Conservation (phyloP, 1,284 basidiomycete genomes). For the Fomitopsis pinicola region DNA sequence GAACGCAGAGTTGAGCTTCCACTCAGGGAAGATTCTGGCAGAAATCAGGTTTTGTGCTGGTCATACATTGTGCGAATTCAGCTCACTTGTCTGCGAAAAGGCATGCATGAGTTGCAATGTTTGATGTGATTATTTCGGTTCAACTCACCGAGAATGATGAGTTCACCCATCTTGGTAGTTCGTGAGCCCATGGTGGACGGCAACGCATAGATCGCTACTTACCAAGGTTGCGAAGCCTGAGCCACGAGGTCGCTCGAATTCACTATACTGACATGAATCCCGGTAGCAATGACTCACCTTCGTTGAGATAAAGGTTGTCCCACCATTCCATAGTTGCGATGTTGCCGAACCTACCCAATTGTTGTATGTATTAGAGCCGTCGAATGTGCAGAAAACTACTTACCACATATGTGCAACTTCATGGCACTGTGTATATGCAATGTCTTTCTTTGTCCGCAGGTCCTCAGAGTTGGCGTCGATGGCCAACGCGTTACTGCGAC, state of each 20-base stretch:
- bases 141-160: conserved; percentile 76
- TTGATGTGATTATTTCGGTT: neutral
- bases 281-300: conserved; percentile 39
- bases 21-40: conserved; percentile 70
- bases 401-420: conserved; percentile 86
- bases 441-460: conserved; percentile 73
- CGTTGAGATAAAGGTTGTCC: conserved; percentile 86
- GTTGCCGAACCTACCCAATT: conserved; percentile 69
- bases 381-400: conserved; percentile 19
- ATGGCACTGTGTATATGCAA: conserved; percentile 79
- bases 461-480: conserved; percentile 79
- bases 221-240: conserved; percentile 85
- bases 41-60: neutral
- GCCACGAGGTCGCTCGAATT: neutral
- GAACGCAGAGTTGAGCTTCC: conserved; percentile 70
- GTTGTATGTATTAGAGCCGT: neutral
- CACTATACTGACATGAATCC: conserved; percentile 14
- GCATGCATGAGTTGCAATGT: neutral
- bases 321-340: conserved; percentile 95
- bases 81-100: conserved; percentile 42
- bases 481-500: conserved; percentile 80
- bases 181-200: neutral
- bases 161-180: conserved; percentile 73
- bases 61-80: neutral
- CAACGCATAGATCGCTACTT: neutral